Conservation (phyloP, 169 alveolate species). For the Fabrea salina region DNA sequence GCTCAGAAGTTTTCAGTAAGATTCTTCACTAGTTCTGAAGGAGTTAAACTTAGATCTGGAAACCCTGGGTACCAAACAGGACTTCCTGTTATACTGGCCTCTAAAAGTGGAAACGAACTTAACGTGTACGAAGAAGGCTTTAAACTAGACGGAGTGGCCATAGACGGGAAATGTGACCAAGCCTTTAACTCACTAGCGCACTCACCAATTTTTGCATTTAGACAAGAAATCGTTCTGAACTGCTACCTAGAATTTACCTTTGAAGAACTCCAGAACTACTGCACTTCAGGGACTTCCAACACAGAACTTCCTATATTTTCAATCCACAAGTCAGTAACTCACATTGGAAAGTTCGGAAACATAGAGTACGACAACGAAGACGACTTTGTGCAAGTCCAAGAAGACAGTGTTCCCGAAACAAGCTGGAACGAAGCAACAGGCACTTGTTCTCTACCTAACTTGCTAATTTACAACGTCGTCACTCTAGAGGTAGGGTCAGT, state of each 20-base stretch:
- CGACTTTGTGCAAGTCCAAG: background rate
- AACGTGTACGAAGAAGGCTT: constrained; percentile 13
- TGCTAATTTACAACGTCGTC: background rate
- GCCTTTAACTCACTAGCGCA: background rate
- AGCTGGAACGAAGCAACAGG: background rate
- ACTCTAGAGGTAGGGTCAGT: background rate
- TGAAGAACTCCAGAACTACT: background rate
- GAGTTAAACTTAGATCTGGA: background rate
- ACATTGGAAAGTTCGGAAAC: constrained; percentile 9
- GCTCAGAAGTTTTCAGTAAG: background rate
- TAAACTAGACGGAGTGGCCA: background rate
- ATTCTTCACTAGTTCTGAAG: background rate
- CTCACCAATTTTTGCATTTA: background rate
- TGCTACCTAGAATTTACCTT: constrained; percentile 6
- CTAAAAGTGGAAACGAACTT: background rate
- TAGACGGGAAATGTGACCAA: background rate
- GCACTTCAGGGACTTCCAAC: background rate
- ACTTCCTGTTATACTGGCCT: background rate
- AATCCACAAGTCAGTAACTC: background rate
- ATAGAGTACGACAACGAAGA: background rate
- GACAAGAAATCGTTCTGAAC: background rate
- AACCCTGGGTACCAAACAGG: constrained; percentile 27
- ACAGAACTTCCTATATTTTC: background rate
- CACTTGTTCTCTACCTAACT: background rate
- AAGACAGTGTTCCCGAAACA: background rate